Base-by-base conservation (phyloP, 2,329 filamentous ascomycete genomes). In the Phialophora verrucosa region DNA sequence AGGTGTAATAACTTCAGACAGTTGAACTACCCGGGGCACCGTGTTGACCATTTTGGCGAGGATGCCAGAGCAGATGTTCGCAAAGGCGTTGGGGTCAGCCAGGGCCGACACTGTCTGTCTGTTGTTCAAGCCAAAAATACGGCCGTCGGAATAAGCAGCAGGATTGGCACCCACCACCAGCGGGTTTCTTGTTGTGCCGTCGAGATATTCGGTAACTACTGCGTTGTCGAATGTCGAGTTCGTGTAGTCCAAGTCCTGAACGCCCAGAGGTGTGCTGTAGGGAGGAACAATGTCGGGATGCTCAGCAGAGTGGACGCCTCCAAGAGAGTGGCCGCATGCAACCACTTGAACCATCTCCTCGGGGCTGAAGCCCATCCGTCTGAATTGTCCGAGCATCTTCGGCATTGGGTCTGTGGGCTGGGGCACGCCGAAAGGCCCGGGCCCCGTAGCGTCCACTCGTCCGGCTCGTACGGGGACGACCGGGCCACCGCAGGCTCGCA, bases 241-340 rank as follows among this genome's bases (percentile, higher is more conserved):
- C 17, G 71, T 77, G 1, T 70, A 71, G 56, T 77, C 75, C 50
- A 76, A 74, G 42, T 67, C 61, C 32, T 70, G 67, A 14, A 70
- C 67, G 7, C 70, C 73, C 4, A 74, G 72, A 5, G 69, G 69
- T 4, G 74, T 73, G 59, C 74, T 74, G 20, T 70, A 63, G 1
- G 71, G 66, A 8, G 72, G 67, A 10, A 76, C 74, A 54, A 78
- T 75, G 35, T 75, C 70, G 12, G 76, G 76, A 59, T 72, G 74
- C 23, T 73, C 74, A 32, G 66, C 70, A 31, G 71, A 69, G 59
- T 78, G 76, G 8, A 78, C 75, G n/a, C 75, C 73, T 20, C 77
- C 77, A 35, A 78, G 69, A 1, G 73, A 74, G 63, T 78, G 77
- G 2, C 77, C 77, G 62, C 76, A 78, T 8, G 77, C 76, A 27